These are phyloP conservation scores for Harringtonia aguacate DNA, from an alignment of 2,329 filamentous ascomycete genomes.

Conservation along the genomic window DNA sequence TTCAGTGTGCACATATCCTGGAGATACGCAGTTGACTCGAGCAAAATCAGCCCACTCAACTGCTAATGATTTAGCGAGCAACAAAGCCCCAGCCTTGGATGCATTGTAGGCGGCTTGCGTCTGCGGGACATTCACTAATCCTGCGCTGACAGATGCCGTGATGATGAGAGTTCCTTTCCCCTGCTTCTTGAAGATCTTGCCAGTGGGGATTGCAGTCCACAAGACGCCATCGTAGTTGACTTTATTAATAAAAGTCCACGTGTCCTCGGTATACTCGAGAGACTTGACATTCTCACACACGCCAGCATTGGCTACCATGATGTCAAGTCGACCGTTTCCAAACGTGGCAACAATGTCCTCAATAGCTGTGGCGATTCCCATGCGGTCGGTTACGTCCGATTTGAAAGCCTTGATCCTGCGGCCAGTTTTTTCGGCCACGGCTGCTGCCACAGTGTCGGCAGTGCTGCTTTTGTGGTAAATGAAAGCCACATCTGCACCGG, in stretches of 20 bases:
- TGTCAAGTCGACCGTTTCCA: constrained; percentile 55
- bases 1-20: constrained; percentile 33
- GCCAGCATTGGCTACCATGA: constrained; percentile 71
- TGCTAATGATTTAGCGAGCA: constrained; percentile 55
- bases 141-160: constrained; percentile 67
- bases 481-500: constrained; percentile 6
- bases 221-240: constrained; percentile 5
- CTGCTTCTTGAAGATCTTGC: constrained; percentile 48
- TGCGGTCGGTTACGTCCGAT: constrained; percentile 46
- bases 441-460: constrained; percentile 19
- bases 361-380: constrained; percentile 38
- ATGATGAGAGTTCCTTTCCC: constrained; percentile 60
- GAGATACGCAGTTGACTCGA: constrained; percentile 36
- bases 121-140: constrained; percentile 68
- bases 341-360: constrained; percentile 50
- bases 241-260: not conserved
- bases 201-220: constrained; percentile 35
- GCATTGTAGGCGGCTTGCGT: constrained; percentile 63
- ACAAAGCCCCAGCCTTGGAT: constrained; percentile 53
- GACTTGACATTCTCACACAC: constrained; percentile 63
- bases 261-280: constrained; percentile 46
- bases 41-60: constrained; percentile 73
- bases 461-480: constrained; percentile 8
- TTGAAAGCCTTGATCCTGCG: constrained; percentile 35
- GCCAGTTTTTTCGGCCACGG: constrained; percentile 6